Conservation (phyloP, 345 rosid genomes). For the Erysimum cheiranthoides region DNA sequence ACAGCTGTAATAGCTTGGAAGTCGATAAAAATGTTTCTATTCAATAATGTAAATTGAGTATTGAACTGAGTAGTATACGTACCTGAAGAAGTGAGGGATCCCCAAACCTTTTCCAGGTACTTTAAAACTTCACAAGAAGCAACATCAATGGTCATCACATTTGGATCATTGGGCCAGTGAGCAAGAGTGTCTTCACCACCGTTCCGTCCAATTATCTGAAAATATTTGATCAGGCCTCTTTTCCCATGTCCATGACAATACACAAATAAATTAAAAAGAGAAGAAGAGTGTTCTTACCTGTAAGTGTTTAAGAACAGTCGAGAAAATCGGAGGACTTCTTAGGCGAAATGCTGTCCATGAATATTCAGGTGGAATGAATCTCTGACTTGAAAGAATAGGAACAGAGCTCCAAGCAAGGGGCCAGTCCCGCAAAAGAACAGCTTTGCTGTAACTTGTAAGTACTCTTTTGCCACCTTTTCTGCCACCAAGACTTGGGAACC, state of each 20-base stretch:
- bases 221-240: constrained; percentile 36
- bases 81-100: constrained; percentile 86
- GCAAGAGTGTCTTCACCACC: constrained; percentile 96
- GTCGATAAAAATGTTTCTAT: neutral
- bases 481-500: constrained; percentile 74
- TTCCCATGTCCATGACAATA: constrained; percentile 11
- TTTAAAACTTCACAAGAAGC: constrained; percentile 81
- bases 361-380: constrained; percentile 81
- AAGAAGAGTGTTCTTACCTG: constrained; percentile 54
- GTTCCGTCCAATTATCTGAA: constrained; percentile 78
- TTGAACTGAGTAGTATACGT: constrained; percentile 19
- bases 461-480: constrained; percentile 73
- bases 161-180: constrained; percentile 87
- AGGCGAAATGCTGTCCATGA: constrained; percentile 83
- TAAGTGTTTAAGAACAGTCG: constrained; percentile 83
- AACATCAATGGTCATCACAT: constrained; percentile 74
- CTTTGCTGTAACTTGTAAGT: constrained; percentile 80
- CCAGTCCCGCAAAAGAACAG: constrained; percentile 81
- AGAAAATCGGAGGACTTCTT: constrained; percentile 85
- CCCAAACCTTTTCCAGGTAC: constrained; percentile 81
- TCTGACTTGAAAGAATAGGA: constrained; percentile 80
- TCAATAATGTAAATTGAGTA: constrained; percentile 15
- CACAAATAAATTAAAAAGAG: constrained; percentile 23
- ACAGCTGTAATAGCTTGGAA: constrained; percentile 19
- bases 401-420: constrained; percentile 92